Conservation (phyloP, 768 basidiomycete genomes). For the Serendipita sp. region DNA sequence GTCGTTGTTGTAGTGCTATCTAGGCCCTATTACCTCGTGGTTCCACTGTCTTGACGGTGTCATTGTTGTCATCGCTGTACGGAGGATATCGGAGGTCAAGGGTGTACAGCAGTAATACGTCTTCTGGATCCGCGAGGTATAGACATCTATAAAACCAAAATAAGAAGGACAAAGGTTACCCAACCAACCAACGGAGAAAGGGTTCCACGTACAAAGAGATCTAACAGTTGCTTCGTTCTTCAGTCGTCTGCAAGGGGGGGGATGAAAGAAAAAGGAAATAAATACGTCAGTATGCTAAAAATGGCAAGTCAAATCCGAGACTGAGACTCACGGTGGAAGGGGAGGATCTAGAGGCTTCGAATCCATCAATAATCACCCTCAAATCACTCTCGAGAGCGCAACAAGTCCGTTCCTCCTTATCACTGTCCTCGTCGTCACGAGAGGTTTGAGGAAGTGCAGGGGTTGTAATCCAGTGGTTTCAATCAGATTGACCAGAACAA, state of each 20-base stretch:
- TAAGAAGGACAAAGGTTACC: neutral
- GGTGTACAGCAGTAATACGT: neutral
- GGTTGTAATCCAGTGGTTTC: conserved; percentile 1
- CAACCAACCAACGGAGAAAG: neutral
- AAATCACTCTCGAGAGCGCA: no score
- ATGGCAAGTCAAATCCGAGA: no score
- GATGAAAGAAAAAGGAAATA: no score
- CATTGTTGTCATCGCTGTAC: no score
- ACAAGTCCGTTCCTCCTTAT: no score
- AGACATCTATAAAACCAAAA: neutral
- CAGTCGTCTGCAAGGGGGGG: neutral
- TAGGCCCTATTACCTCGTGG: neutral
- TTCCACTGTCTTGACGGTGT: neutral
- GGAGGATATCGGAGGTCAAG: neutral
- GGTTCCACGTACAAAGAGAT: neutral
- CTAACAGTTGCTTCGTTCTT: neutral
- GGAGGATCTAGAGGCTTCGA: no score
- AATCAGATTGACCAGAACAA: neutral
- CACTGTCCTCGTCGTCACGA: neutral
- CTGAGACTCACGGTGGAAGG: neutral
- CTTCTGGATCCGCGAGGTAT: neutral
- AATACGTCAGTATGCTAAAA: no score
- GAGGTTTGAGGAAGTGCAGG: neutral
- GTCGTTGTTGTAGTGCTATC: neutral
- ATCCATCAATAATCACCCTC: no score